A percentile compares a stretch with the other conserved stretches of the same genome.
These are phyloP conservation scores for Emmonsia crescens DNA, from an alignment of 2,329 filamentous ascomycete species.

Conservation along the genomic window DNA sequence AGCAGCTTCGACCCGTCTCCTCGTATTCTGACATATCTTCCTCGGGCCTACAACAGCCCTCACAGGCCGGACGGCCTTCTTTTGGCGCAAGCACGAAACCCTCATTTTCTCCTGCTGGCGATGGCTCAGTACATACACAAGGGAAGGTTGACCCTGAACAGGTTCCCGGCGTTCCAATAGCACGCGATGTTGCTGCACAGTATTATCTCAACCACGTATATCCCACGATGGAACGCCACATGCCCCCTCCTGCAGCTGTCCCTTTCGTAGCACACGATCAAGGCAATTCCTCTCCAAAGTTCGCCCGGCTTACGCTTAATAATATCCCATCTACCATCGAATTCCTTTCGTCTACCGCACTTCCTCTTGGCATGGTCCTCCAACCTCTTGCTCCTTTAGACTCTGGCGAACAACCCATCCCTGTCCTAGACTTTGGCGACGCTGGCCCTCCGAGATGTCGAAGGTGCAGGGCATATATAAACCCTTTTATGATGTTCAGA, in stretches of 20 bases:
- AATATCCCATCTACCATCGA: slow-evolving; percentile 80
- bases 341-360: slow-evolving; percentile 63
- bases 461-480: slow-evolving; percentile 91
- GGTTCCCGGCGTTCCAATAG: slow-evolving; percentile 78
- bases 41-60: slow-evolving; percentile 24
- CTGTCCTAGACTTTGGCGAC: slow-evolving; percentile 91
- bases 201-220: slow-evolving; percentile 83
- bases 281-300: slow-evolving; percentile 92
- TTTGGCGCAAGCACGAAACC: slow-evolving; percentile 26
- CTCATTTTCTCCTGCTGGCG: slow-evolving; percentile 32
- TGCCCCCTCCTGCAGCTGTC: slow-evolving; percentile 76
- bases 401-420: slow-evolving; percentile 74
- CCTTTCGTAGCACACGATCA: slow-evolving; percentile 94
- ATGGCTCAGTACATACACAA: slow-evolving; percentile 53
- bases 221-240: slow-evolving; percentile 87
- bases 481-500: slow-evolving; percentile 97
- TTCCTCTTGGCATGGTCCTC: slow-evolving; percentile 77
- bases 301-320: slow-evolving; percentile 81
- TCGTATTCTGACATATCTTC: slow-evolving; percentile 23
- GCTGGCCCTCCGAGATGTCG: slow-evolving; percentile 80
- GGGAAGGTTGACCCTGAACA: slow-evolving; percentile 80
- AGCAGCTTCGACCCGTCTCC: slow-evolving; percentile 20
- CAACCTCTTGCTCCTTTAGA: slow-evolving; percentile 80
- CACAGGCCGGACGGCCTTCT: slow-evolving; percentile 26
- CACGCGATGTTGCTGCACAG: slow-evolving; percentile 69